Evolutionary conservation across 768 basidiomycete species (phyloP).

Genomic region (Trametopsis cervina): DNA sequence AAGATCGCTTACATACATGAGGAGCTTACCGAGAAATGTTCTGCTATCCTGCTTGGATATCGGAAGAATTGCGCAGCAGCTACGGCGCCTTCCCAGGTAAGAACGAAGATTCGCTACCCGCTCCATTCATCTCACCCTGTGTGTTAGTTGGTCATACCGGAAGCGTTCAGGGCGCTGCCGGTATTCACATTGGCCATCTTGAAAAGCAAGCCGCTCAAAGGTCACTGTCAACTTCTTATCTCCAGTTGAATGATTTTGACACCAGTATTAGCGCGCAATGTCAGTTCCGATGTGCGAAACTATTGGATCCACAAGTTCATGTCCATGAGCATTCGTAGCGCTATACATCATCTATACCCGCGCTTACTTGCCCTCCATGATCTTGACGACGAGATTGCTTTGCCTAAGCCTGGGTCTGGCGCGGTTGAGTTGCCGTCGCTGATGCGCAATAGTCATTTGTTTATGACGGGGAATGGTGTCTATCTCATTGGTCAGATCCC

Average conservation of each 20-base stretch:
- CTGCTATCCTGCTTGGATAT: conserved; percentile 78
- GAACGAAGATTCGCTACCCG: background rate
- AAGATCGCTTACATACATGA: conserved; percentile 75
- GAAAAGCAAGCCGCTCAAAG: conserved; percentile 93
- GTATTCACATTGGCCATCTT: conserved; percentile 73
- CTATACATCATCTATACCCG: conserved; percentile 83
- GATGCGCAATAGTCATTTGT: conserved; percentile 77
- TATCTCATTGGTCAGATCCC: conserved; percentile 75
- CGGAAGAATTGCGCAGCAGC: conserved; percentile 82
- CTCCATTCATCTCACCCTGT: conserved; percentile 4
- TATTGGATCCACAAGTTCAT: conserved; percentile 73
- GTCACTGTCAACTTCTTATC: conserved; percentile 30
- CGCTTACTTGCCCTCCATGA: conserved; percentile 84
- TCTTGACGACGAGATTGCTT: conserved; percentile 59
- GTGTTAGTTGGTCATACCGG: conserved; percentile 83
- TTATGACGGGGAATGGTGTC: conserved; percentile 88
- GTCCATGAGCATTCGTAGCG: conserved; percentile 58
- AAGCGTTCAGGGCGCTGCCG: conserved; percentile 83
- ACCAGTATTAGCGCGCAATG: conserved; percentile 56
- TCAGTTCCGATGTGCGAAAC: conserved; percentile 92
- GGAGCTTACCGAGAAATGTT: conserved; percentile 76
- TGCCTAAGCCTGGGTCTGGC: conserved; percentile 56
- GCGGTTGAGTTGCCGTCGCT: conserved; percentile 61
- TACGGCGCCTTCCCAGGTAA: conserved; percentile 71
- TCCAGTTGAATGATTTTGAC: background rate